Evolutionary conservation across 768 basidiomycete species (phyloP).

Genomic region (Scleroderma citrinum): DNA sequence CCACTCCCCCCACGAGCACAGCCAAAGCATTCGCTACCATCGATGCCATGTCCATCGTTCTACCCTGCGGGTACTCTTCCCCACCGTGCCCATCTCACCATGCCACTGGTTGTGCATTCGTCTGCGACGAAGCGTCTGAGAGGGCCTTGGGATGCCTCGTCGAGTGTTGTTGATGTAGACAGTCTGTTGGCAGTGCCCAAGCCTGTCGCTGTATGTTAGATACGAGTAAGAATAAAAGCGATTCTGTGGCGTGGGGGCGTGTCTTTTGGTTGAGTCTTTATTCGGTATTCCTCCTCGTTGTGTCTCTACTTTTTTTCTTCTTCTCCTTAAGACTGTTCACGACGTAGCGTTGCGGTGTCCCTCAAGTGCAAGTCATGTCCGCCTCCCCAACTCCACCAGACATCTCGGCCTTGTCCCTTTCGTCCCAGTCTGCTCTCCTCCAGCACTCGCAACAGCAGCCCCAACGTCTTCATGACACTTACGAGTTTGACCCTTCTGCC

Average conservation of each 20-base stretch:
- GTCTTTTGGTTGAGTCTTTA: background rate
- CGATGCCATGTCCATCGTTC: slow-evolving; percentile 53
- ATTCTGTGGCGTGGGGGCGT: background rate
- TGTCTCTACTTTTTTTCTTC: slow-evolving; percentile 24
- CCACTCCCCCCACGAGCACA: slow-evolving; percentile 56
- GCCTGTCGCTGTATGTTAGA: slow-evolving; percentile 33
- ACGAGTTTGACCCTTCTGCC: slow-evolving; percentile 69
- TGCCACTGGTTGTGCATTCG: slow-evolving; percentile 5
- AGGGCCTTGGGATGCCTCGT: slow-evolving; percentile 58
- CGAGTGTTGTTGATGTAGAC: slow-evolving; percentile 45
- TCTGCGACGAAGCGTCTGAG: slow-evolving; percentile 29
- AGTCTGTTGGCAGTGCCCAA: slow-evolving; percentile 40
- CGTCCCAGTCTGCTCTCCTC: slow-evolving; percentile 53
- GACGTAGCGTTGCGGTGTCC: slow-evolving; percentile 19
- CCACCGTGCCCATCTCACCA: slow-evolving; percentile 13
- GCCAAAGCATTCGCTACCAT: slow-evolving; percentile 63
- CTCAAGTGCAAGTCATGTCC: slow-evolving; percentile 51
- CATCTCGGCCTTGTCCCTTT: slow-evolving; percentile 71
- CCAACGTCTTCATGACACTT: slow-evolving; percentile 81
- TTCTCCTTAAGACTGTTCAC: slow-evolving; percentile 29
- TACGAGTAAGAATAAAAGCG: slow-evolving; percentile 4
- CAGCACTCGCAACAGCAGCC: background rate
- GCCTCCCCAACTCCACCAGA: slow-evolving; percentile 73
- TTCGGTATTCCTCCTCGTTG: slow-evolving; percentile 12
- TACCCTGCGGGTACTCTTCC: slow-evolving; percentile 26